Percentiles rank a stretch among this genome's conserved stretches.
These are phyloP conservation scores for Hexamita inflata DNA, from an alignment of 208 protist species.

Conservation along the genomic window DNA sequence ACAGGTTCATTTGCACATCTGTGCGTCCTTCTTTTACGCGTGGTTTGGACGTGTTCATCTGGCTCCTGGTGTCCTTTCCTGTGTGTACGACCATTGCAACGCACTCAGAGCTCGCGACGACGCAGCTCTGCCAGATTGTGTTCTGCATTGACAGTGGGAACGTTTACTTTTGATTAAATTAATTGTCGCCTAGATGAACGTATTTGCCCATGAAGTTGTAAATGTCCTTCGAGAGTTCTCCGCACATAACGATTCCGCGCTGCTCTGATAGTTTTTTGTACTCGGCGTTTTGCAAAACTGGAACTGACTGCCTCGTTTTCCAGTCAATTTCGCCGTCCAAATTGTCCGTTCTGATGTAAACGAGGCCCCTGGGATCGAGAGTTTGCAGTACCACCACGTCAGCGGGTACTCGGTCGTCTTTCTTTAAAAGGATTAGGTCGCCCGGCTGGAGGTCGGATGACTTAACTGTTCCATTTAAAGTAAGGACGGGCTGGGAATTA, in stretches of 20 bases:
- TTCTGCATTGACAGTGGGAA: slow-evolving; percentile 69
- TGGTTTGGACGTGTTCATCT: slow-evolving; percentile 75
- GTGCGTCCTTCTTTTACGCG: slow-evolving; percentile 63
- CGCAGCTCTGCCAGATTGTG: slow-evolving; percentile 83
- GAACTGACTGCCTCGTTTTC: slow-evolving; percentile 62
- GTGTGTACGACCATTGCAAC: slow-evolving; percentile 68
- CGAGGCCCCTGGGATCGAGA: neutral
- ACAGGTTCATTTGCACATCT: slow-evolving; percentile 76
- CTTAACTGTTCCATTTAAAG: neutral
- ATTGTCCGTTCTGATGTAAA: slow-evolving; percentile 72
- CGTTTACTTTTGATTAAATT: slow-evolving; percentile 28
- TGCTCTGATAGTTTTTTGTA: neutral
- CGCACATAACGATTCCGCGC: neutral
- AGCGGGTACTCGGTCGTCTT: slow-evolving; percentile 62
- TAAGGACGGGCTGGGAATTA: neutral
- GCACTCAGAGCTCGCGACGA: slow-evolving; percentile 68
- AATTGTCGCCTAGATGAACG: neutral
- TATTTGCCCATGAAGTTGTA: slow-evolving; percentile 71
- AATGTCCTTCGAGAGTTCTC: slow-evolving; percentile 64
- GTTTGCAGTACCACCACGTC: slow-evolving; percentile 14
- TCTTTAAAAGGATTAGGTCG: slow-evolving; percentile 68
- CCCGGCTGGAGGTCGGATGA: slow-evolving; percentile 67
- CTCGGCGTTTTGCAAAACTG: slow-evolving; percentile 60
- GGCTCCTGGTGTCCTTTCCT: slow-evolving; percentile 69
- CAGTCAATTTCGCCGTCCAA: slow-evolving; percentile 97